Conservation (phyloP, 345 rosid genomes). For the Erysimum cheiranthoides region DNA sequence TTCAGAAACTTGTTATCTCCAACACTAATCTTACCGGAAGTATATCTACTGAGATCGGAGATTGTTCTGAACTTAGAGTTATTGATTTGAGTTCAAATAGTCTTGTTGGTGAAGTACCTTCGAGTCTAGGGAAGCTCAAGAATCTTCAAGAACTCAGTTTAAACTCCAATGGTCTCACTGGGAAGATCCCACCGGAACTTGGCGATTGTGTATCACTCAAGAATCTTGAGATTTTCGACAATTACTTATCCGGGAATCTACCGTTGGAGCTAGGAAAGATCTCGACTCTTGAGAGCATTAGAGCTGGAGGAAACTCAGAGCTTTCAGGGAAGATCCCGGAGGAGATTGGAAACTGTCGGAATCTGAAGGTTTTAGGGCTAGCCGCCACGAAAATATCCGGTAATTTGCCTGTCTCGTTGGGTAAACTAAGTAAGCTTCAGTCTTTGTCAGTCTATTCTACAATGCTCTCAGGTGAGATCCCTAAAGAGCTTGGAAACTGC, state of each 20-base stretch:
- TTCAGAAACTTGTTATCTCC: slow-evolving; percentile 60
- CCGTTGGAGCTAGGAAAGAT: slow-evolving; percentile 70
- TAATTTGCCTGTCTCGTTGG: slow-evolving; percentile 67
- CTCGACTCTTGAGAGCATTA: slow-evolving; percentile 54
- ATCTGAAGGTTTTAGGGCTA: slow-evolving; percentile 66
- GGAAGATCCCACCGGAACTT: slow-evolving; percentile 69
- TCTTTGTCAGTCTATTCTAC: slow-evolving; percentile 66
- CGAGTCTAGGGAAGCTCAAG: slow-evolving; percentile 69
- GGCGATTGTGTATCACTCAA: slow-evolving; percentile 64
- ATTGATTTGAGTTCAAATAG: slow-evolving; percentile 71
- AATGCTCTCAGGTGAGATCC: slow-evolving; percentile 77
- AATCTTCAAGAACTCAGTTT: slow-evolving; percentile 68
- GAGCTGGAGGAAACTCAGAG: slow-evolving; percentile 85
- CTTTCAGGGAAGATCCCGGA: slow-evolving; percentile 74
- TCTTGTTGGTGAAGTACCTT: slow-evolving; percentile 74
- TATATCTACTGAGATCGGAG: slow-evolving; percentile 62
- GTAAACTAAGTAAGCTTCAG: slow-evolving; percentile 70
- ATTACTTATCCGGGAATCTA: slow-evolving; percentile 63
- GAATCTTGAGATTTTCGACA: slow-evolving; percentile 68
- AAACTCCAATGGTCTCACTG: slow-evolving; percentile 74
- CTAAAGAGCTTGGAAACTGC: slow-evolving; percentile 76
- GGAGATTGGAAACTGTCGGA: slow-evolving; percentile 72
- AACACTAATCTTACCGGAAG: slow-evolving; percentile 70
- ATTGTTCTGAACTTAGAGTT: slow-evolving; percentile 50
- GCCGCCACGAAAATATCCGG: slow-evolving; percentile 83